A percentile compares a stretch with the other conserved stretches of the same genome.
phyloP scores from a whole-genome alignment of 1,139 yeast genomes.

The Arxiozyma telluris region DNA sequence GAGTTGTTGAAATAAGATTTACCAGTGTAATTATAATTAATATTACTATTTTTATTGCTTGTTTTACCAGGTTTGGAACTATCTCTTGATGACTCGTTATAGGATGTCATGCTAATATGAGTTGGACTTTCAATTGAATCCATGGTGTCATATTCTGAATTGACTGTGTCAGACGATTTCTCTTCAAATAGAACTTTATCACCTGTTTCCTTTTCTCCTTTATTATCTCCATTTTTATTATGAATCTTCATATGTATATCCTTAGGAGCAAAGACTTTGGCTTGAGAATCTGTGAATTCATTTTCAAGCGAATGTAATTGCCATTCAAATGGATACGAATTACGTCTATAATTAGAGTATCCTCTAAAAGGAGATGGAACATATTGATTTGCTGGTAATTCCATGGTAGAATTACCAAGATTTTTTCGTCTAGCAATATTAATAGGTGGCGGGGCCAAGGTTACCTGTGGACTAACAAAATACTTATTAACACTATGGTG shows the following conservation, averaged over 20 bases:
- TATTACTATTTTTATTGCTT: not conserved
- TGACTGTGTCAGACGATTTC: constrained; percentile 11
- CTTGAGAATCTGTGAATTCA: constrained; percentile 1
- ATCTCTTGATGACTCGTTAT: constrained; percentile 24
- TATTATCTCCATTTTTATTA: constrained; percentile 1
- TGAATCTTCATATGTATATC: constrained; percentile 1
- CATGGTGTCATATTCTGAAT: not conserved
- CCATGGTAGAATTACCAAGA: constrained; percentile 15
- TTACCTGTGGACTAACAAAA: constrained; percentile 35
- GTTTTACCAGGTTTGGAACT: constrained; percentile 13
- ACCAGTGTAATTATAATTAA: not conserved
- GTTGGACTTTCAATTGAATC: not conserved
- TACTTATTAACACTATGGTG: not conserved
- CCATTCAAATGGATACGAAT: constrained; percentile 16
- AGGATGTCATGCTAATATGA: constrained; percentile 13
- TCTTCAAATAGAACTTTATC: not conserved
- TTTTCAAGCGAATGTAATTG: not conserved
- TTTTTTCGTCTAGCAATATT: constrained; percentile 42
- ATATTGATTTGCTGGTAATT: constrained; percentile 5
- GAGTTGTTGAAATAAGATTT: constrained; percentile 5
- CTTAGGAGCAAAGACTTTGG: not conserved
- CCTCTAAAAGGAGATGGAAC: constrained; percentile 9
- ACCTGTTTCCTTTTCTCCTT: not conserved
- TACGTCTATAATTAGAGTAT: constrained; percentile 15
- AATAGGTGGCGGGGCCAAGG: constrained; percentile 69